Base-by-base conservation (phyloP, 805 yeast species). In the Allodekkera sacchari region DNA sequence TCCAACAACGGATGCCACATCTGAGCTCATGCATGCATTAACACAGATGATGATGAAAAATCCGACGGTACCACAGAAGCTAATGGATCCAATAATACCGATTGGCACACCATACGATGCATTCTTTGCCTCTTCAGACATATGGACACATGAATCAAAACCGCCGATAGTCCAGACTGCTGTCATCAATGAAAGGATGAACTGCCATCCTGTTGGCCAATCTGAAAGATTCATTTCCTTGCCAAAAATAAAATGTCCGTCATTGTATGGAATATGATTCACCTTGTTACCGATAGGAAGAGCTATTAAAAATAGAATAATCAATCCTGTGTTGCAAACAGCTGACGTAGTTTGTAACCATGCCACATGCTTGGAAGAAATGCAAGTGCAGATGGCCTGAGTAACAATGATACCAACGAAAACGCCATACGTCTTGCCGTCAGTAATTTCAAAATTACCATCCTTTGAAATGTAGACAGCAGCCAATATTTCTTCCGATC, bases 101-200 rank as follows among this genome's bases (percentile, higher is more conserved):
- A 69, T 53, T 6, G 85, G 83, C 3, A 76, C 74, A 11, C 80
- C 71, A 28, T 61, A 60, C 6, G 72, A 59, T 13, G 84, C 78
- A 47, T 75, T 68, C 34, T 60, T 59, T 10, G 80, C 79, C 52
- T 78, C 85, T 49, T 78, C 87, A 11, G 77, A 62, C 71, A 76
- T 71, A 56, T 78, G 84, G 30, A 78, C 74, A 44, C 78, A 73
- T 3, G 81, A 70, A 51, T 78, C 85, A 51, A 76, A 77, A 0
- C 78, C 74, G 21, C 82, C 80, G 47, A 78, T 77, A 11, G 83
- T 75, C 85, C 87, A 78, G 31, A 77, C 66, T 1, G 77, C 71
- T 1, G 83, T 76, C 72, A 74, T 64, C 40, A 73, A 53, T 6
- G 46, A 36, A 12, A 47, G 22, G 34, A 65, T 50, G 47, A 60